Evolutionary conservation across 768 basidiomycete species (phyloP).

Genomic region (Bullera alba): DNA sequence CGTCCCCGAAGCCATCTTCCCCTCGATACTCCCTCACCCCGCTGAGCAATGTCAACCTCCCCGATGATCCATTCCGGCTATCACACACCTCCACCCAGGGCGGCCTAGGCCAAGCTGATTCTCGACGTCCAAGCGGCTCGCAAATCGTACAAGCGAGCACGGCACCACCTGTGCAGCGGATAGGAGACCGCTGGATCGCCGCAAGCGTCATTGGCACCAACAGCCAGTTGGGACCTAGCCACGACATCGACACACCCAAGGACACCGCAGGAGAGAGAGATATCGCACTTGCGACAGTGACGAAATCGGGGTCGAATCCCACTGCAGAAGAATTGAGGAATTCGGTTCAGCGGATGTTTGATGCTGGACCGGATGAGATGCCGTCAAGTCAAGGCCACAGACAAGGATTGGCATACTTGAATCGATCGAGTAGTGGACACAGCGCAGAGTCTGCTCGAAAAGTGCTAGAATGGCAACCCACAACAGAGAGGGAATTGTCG

Average conservation of each 20-base stretch:
- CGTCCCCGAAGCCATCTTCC: too few relatives aligned
- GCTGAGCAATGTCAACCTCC: not conserved
- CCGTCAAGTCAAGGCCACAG: too few relatives aligned
- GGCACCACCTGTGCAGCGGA: slow-evolving; percentile 32
- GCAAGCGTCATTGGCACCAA: slow-evolving; percentile 20
- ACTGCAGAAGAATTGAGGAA: slow-evolving; percentile 12
- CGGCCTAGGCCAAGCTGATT: too few relatives aligned
- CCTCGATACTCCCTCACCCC: not conserved
- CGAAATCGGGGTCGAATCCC: not conserved
- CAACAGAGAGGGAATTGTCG: slow-evolving; percentile 21
- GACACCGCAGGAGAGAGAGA: too few relatives aligned
- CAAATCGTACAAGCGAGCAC: not conserved
- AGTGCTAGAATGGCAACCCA: slow-evolving; percentile 24
- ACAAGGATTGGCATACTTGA: not conserved
- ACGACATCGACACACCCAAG: too few relatives aligned
- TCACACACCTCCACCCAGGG: too few relatives aligned
- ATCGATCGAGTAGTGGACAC: not conserved
- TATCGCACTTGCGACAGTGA: too few relatives aligned
- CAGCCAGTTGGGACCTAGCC: slow-evolving; percentile 5
- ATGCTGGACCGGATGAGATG: slow-evolving; percentile 18
- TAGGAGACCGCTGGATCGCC: slow-evolving; percentile 39
- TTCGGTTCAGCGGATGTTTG: slow-evolving; percentile 35
- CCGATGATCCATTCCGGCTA: too few relatives aligned
- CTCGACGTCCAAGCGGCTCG: too few relatives aligned
- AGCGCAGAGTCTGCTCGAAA: too few relatives aligned